phyloP scores from a whole-genome alignment of 768 basidiomycete genomes.

The Mycena floridula region DNA sequence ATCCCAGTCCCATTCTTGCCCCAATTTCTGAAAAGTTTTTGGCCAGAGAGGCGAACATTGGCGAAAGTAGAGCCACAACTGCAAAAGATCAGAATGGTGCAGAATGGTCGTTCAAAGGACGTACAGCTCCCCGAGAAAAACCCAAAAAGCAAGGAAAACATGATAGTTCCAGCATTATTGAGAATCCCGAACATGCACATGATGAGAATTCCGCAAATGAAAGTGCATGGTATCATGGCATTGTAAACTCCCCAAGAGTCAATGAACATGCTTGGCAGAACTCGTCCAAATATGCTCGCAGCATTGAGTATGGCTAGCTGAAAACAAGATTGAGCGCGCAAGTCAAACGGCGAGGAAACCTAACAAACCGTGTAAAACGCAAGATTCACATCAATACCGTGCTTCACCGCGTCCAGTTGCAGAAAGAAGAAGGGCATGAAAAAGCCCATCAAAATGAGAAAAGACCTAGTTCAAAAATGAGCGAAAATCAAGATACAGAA shows the following conservation, averaged over 20 bases:
- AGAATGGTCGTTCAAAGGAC: background rate
- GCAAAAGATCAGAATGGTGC: background rate
- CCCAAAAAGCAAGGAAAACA: slow-evolving; percentile 37
- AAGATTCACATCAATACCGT: slow-evolving; percentile 31
- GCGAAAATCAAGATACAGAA: background rate
- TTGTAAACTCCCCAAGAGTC: slow-evolving; percentile 36
- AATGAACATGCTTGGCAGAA: slow-evolving; percentile 36
- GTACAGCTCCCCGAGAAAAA: slow-evolving; percentile 37
- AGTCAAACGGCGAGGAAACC: slow-evolving; percentile 6
- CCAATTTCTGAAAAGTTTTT: background rate
- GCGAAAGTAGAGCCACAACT: background rate
- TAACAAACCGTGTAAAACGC: slow-evolving; percentile 42
- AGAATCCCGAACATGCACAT: slow-evolving; percentile 34
- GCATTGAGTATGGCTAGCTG: slow-evolving; percentile 53
- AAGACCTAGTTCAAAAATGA: background rate
- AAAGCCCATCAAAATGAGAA: slow-evolving; percentile 13
- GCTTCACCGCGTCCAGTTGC: slow-evolving; percentile 41
- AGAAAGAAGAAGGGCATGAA: slow-evolving; percentile 42
- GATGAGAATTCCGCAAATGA: slow-evolving; percentile 26
- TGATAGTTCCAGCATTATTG: slow-evolving; percentile 20
- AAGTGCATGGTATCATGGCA: slow-evolving; percentile 27
- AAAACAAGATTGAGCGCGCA: background rate
- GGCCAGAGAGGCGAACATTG: background rate
- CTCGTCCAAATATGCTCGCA: slow-evolving; percentile 43
- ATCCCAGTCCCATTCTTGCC: slow-evolving; percentile 43